Conservation (phyloP, 257 asterid species). For the Solanum peruvianum region DNA sequence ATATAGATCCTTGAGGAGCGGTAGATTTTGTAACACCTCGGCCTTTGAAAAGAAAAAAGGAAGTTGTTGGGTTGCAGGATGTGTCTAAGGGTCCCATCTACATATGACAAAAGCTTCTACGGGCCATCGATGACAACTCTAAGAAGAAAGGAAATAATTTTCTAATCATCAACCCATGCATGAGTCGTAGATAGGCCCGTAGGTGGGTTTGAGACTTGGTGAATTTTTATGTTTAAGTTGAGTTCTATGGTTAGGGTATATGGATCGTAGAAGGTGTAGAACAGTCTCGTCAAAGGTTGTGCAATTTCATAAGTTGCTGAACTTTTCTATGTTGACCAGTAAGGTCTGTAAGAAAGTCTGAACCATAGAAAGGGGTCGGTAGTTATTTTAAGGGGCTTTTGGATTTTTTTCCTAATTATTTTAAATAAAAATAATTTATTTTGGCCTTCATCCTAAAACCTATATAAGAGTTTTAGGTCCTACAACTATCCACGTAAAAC, state of each 20-base stretch:
- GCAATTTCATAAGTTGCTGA: not conserved
- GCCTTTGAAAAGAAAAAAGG: too few species aligned
- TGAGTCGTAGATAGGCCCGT: not conserved
- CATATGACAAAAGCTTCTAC: not conserved
- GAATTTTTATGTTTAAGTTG: not conserved
- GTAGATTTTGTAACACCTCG: not conserved
- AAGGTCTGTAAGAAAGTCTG: not conserved
- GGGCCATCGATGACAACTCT: not conserved
- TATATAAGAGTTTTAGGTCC: not conserved
- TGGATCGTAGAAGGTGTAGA: not conserved
- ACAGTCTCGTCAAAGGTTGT: not conserved
- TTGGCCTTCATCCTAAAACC: not conserved
- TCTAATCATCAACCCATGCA: not conserved
- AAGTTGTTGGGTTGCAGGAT: not conserved
- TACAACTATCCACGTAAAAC: not conserved
- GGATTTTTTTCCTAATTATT: too few species aligned
- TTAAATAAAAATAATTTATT: too few species aligned
- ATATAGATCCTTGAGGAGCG: not conserved
- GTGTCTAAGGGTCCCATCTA: not conserved
- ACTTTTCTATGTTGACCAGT: not conserved
- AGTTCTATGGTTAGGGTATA: not conserved
- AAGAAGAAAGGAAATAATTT: not conserved
- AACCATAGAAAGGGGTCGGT: not conserved
- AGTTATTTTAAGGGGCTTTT: too few species aligned
- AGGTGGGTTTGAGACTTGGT: not conserved